Percentiles rank a stretch among this genome's conserved stretches.
Evolutionary conservation across 192 early-diverging fungal genomes (phyloP).

Genomic region (Helicostylum pulchrum): DNA sequence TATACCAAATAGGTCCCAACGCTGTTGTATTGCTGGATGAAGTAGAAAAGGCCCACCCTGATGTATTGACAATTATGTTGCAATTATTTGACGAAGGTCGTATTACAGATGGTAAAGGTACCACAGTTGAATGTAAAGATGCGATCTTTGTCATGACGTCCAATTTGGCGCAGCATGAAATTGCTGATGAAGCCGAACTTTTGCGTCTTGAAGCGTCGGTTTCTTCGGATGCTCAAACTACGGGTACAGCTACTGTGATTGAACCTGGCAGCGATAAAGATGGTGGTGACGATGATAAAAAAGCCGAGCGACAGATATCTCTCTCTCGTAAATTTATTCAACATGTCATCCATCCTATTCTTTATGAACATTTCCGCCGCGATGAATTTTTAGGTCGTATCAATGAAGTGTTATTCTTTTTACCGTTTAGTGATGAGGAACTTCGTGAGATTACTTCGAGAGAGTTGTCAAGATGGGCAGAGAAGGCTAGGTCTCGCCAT

Average conservation of each 20-base stretch:
- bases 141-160: slow-evolving; percentile 49
- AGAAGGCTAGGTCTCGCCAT: slow-evolving; percentile 40
- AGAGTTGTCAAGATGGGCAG: slow-evolving; percentile 40
- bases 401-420: slow-evolving; percentile 45
- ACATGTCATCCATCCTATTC: slow-evolving; percentile 42
- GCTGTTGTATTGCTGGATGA: slow-evolving; percentile 44
- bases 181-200: slow-evolving; percentile 42
- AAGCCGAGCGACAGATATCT: slow-evolving; percentile 27
- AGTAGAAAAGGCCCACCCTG: slow-evolving; percentile 46
- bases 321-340: slow-evolving; percentile 41
- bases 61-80: slow-evolving; percentile 44
- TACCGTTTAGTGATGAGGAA: slow-evolving; percentile 40
- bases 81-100: slow-evolving; percentile 47
- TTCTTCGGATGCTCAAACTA: slow-evolving; percentile 29
- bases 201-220: slow-evolving; percentile 38
- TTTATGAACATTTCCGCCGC: slow-evolving; percentile 39
- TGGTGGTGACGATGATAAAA: slow-evolving; percentile 5
- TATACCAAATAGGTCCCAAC: slow-evolving; percentile 29
- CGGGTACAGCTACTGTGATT: slow-evolving; percentile 4
- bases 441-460: slow-evolving; percentile 29
- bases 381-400: slow-evolving; percentile 48
- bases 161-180: slow-evolving; percentile 46
- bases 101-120: slow-evolving; percentile 45
- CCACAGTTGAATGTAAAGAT: slow-evolving; percentile 43
- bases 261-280: not conserved